These are phyloP conservation scores for Pseudonitzschia multistriata DNA, from an alignment of 108 stramenopile species.

Conservation along the genomic window DNA sequence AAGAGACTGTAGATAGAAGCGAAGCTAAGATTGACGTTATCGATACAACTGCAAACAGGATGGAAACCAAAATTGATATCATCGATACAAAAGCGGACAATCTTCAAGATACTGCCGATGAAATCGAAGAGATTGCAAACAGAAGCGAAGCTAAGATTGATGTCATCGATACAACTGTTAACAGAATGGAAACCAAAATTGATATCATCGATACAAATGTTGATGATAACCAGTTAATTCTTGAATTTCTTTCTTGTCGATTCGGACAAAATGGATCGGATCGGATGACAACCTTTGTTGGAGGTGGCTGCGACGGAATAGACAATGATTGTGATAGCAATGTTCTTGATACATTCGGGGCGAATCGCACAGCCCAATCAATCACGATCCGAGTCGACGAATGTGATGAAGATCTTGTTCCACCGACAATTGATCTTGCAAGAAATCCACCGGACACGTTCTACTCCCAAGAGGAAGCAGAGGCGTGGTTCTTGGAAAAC, in stretches of 20 bases:
- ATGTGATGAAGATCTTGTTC: conserved; percentile 10
- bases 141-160: neutral
- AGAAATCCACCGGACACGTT: neutral
- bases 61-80: neutral
- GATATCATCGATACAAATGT: neutral
- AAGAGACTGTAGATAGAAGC: too few species aligned
- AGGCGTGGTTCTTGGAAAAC: neutral
- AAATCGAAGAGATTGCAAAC: too few species aligned
- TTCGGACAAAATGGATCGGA: neutral
- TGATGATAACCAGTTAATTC: neutral
- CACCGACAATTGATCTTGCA: neutral
- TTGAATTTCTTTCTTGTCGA: neutral
- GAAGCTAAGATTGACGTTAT: neutral
- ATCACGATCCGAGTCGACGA: neutral
- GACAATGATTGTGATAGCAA: conserved; percentile 6
- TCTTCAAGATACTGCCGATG: too few species aligned
- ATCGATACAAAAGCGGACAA: neutral
- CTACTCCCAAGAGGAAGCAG: neutral
- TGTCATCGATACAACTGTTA: neutral
- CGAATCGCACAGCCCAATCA: neutral
- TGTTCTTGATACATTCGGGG: neutral
- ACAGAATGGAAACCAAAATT: neutral
- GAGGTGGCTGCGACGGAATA: neutral
- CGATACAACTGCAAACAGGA: neutral
- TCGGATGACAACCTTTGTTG: neutral